Conservation (phyloP, 139 green algal species). For the Coccomyxa sp. region DNA sequence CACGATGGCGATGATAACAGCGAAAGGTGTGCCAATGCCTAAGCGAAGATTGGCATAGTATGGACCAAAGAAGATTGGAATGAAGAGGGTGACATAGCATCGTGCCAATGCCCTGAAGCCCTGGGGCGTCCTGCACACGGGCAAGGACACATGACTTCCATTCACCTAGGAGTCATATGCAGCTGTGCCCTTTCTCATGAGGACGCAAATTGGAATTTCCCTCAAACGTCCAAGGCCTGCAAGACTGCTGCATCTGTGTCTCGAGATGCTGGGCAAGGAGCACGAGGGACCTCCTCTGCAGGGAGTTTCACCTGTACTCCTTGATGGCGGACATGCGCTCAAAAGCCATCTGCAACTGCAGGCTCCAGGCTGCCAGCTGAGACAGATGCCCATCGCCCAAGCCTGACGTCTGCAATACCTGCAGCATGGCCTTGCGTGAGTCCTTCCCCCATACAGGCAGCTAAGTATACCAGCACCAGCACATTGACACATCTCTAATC, state of each 20-base stretch:
- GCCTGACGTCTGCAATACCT: constrained; percentile 11
- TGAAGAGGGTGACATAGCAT: constrained; percentile 44
- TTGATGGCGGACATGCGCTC: constrained; percentile 49
- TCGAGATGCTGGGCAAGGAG: not conserved
- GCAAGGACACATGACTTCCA: not conserved
- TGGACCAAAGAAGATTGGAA: constrained; percentile 56
- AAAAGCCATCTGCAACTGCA: constrained; percentile 26
- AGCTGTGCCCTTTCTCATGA: not conserved
- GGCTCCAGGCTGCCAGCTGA: constrained; percentile 19
- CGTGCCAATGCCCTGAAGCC: constrained; percentile 14
- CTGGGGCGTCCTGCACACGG: constrained; percentile 18
- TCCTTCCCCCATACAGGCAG: not conserved
- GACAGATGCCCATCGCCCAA: constrained; percentile 6
- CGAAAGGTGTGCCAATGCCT: constrained; percentile 34
- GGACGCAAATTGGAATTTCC: not conserved
- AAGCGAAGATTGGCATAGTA: constrained; percentile 36
- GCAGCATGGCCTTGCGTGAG: not conserved
- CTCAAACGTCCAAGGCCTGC: not conserved
- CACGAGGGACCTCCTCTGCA: not conserved
- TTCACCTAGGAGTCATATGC: not conserved
- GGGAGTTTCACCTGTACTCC: constrained; percentile 35
- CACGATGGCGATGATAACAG: constrained; percentile 39
- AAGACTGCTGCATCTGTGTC: not conserved
- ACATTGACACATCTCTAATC: not conserved
- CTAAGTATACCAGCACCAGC: not conserved